Base-by-base conservation (phyloP, 225 moss, liverwort and hornwort species). In the Asterella californica region DNA sequence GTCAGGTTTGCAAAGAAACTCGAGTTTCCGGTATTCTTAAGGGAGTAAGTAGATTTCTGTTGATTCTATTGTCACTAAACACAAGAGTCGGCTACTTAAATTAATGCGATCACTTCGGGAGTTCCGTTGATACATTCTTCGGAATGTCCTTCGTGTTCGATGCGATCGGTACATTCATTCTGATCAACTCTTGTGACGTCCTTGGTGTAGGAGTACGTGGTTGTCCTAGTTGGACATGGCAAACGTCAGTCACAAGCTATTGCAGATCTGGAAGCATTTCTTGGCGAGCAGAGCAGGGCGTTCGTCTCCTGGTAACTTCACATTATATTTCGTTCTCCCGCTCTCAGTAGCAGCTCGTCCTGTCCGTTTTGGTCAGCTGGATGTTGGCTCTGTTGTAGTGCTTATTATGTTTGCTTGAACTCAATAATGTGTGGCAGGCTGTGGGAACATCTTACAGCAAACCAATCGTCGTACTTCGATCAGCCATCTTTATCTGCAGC, bases 201-300 rank as follows among this genome's bases (percentile, higher is more conserved):
- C 18, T 45, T 64, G 47, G 42, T 85, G 80, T 86, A 94, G 94
- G 92, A 94, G 68, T 92, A 94, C 36, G 90, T 94, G 74, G 90
- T 94, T 82, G 94, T 94, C 76, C 88, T 94, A 45, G 85, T 94
- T 74, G 90, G 90, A 68, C 92, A 94, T 65, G 94, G 94, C 70
- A 94, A 92, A 83, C 90, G 88, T 63, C 88, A 86, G 72, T n/a
- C 85, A 69, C 92, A 91, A 76, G 94, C 94, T 76, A 84, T 90
- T 27, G 90, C 83, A 82, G 90, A 94, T 80, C 87, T 94, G 75
- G 94, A 94, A 90, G 94, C 94, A 38, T 94, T 92, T 78, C 87
- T 94, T 83, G 94, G 94, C 53, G 88, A 90, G 71, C 90, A 92
- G 77, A 92, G 92, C 79, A 85, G 80, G 71, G 88, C 90, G 50